phyloP scores from a whole-genome alignment of 495 filamentous ascomycete genomes.

The Corynascus novoguineensis region DNA sequence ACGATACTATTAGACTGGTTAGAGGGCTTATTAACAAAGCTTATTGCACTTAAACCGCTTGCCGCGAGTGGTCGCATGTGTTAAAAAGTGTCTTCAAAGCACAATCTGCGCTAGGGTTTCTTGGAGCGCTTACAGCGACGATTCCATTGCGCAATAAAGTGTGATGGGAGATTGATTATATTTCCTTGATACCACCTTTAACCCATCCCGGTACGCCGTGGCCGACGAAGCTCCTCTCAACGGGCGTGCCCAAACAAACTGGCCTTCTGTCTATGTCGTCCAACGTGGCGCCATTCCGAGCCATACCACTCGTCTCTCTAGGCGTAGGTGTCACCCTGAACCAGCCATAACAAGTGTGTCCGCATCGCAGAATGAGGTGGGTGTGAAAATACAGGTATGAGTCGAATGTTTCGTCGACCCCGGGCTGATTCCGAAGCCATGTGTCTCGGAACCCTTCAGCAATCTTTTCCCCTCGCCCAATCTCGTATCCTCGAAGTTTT shows the following conservation, averaged over 20 bases:
- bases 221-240: background rate
- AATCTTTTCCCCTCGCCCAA: background rate
- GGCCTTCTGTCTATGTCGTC: conserved; percentile 5
- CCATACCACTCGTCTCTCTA: background rate
- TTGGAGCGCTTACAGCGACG: too few relatives aligned
- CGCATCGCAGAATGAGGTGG: conserved; percentile 1
- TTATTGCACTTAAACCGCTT: background rate
- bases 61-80: too few relatives aligned
- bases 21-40: background rate
- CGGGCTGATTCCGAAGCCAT: background rate
- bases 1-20: background rate
- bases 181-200: background rate
- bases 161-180: conserved; percentile 13
- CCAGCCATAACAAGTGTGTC: background rate
- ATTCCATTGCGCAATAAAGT: too few relatives aligned
- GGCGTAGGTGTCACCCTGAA: conserved; percentile 3
- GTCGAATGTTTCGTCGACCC: conserved; percentile 5
- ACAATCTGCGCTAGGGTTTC: too few relatives aligned
- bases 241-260: conserved; percentile 4
- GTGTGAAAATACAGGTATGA: background rate
- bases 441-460: background rate
- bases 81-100: too few relatives aligned
- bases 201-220: background rate
- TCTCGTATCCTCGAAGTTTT: conserved; percentile 5
- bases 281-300: background rate